Evolutionary conservation across 129 eudicot species (phyloP), one percentile per base, ranked within the genome.

Genomic region (Artemisia tridentata): DNA sequence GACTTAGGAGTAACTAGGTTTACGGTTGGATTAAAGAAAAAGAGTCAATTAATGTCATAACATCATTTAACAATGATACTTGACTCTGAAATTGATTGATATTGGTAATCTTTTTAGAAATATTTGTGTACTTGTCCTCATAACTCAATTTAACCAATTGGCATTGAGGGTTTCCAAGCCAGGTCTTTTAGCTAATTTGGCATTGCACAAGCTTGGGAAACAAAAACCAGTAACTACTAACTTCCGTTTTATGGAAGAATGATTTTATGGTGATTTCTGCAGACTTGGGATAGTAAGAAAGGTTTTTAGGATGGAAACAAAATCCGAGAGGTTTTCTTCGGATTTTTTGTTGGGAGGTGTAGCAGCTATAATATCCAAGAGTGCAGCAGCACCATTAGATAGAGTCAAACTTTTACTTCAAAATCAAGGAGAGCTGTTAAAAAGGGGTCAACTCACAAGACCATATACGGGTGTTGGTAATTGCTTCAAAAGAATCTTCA

Each of bases 331-430:
- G 49, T 95, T 95, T 78, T 87, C 96, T 15, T 85, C 72, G 0
- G 95, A 95, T 77, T 88, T 91, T 65, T 53, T 86, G 67, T 84
- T 95, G 95, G 99, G 88, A 82, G 99, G 99, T 66, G 71, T 85
- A 18, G 99, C 93, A 55, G 96, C 97, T 19, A 70, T 86, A 38
- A 73, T 88, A 51, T 79, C 99, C 17, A 95, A 95, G 79, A 85
- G 89, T 47, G 88, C 91, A 16, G 99, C 95, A 0, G 99, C 99
- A 16, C 99, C 99, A 1, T 83, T 95, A 19, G 99, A 95, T 73
- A 86, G 99, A 75, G 99, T 95, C 77, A 95, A 95, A 79, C 93
- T 95, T 73, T 75, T 95, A 74, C 77, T 95, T 71, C 99, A 95
- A 74, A 95, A 90, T 76, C 99, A 95, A 79, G 99, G 96, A 38